Evolutionary conservation across 1,139 yeast species (phyloP).

Genomic region (Saccharomycopsis hybrid): DNA sequence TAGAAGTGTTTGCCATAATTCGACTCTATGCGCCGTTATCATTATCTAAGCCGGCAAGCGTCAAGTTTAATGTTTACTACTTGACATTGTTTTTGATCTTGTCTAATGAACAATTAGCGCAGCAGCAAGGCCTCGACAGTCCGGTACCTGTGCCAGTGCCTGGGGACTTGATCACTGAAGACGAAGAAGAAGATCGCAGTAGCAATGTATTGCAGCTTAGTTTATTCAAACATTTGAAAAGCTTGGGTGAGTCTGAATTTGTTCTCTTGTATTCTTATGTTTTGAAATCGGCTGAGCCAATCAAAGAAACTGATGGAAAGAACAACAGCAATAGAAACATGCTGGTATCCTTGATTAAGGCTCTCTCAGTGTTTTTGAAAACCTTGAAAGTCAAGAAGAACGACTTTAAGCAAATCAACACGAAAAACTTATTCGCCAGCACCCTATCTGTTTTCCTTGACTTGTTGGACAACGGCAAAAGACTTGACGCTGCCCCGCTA

Average conservation of each 20-base stretch:
- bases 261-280: slow-evolving; percentile 5
- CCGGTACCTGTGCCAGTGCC: too few species aligned
- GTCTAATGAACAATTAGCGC: too few species aligned
- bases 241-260: neutral
- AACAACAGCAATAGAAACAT: neutral
- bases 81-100: neutral
- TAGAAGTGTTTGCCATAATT: neutral
- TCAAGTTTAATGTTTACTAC: slow-evolving; percentile 4
- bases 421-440: slow-evolving; percentile 8
- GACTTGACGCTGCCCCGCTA: too few species aligned
- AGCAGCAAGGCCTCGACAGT: too few species aligned
- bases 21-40: too few species aligned
- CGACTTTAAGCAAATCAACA: slow-evolving; percentile 2
- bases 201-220: neutral
- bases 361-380: slow-evolving; percentile 7
- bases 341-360: neutral
- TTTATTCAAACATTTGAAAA: slow-evolving; percentile 1
- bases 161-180: neutral
- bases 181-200: neutral
- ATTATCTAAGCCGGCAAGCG: too few species aligned
- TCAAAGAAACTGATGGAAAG: neutral
- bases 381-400: slow-evolving; percentile 7
- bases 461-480: too few species aligned
- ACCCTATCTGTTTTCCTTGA: too few species aligned
- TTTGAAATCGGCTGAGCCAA: neutral